phyloP scores from a whole-genome alignment of 495 filamentous ascomycete genomes.

The Penicillium steckii region DNA sequence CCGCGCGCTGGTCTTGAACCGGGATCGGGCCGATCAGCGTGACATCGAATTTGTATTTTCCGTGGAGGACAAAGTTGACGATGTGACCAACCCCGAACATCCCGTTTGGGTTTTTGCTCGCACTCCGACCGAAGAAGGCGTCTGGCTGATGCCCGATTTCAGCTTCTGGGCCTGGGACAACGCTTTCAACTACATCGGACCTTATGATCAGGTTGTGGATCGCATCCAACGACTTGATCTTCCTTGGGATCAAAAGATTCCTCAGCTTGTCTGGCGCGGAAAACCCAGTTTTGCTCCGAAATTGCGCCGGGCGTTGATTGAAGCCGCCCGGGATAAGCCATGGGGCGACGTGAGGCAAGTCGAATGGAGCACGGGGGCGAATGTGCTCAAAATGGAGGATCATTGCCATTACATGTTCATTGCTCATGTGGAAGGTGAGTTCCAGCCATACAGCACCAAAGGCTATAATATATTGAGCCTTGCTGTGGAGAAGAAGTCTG shows the following conservation, averaged over 20 bases:
- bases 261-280: slow-evolving; percentile 69
- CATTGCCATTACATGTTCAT: slow-evolving; percentile 60
- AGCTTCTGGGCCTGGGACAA: slow-evolving; percentile 72
- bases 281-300: slow-evolving; percentile 45
- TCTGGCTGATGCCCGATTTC: slow-evolving; percentile 79
- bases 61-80: slow-evolving; percentile 50
- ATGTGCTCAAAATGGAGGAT: slow-evolving; percentile 50
- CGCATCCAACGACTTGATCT: slow-evolving; percentile 32
- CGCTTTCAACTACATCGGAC: slow-evolving; percentile 56
- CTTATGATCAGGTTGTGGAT: slow-evolving; percentile 57
- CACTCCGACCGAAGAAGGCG: slow-evolving; percentile 36
- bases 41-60: slow-evolving; percentile 63
- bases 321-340: slow-evolving; percentile 43
- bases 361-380: slow-evolving; percentile 41
- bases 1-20: slow-evolving; percentile 41
- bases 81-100: slow-evolving; percentile 44
- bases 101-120: slow-evolving; percentile 53
- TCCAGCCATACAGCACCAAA: no score
- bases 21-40: slow-evolving; percentile 46
- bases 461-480: no score
- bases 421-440: slow-evolving; percentile 56
- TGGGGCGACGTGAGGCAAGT: slow-evolving; percentile 59
- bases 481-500: neutral
- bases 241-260: slow-evolving; percentile 49
- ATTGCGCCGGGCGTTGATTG: slow-evolving; percentile 48